Percentiles rank a stretch among this genome's conserved stretches.
Evolutionary conservation across 345 rosid genomes (phyloP).

Genomic region (Eucalyptus camaldulensis): DNA sequence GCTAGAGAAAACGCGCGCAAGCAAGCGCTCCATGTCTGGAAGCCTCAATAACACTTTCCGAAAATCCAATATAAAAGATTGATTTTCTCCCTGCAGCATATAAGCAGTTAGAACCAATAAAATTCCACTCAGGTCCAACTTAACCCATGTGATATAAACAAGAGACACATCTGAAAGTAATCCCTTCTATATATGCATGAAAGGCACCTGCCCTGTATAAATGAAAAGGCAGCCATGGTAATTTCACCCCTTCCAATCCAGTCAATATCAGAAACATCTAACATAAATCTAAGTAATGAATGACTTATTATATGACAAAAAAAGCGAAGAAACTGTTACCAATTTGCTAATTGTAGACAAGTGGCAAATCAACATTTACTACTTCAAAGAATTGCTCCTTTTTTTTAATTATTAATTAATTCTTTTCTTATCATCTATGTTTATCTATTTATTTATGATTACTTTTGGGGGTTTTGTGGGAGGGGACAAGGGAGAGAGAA

Average conservation of each 20-base stretch:
- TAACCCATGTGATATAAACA: not conserved
- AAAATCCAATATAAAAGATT: constrained; percentile 51
- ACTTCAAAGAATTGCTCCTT: not conserved
- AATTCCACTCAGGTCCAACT: not conserved
- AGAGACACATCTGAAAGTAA: not conserved
- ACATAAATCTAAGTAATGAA: not conserved
- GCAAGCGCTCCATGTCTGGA: constrained; percentile 95
- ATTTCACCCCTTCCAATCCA: not conserved
- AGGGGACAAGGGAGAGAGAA: not conserved
- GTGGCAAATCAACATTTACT: not conserved
- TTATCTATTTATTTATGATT: not conserved
- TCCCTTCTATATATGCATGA: not conserved
- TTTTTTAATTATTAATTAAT: not conserved
- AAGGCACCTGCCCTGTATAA: not conserved
- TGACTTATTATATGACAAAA: not conserved
- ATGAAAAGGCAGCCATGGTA: not conserved
- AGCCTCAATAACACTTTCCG: constrained; percentile 64
- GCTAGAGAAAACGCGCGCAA: constrained; percentile 69
- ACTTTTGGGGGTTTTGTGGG: not conserved
- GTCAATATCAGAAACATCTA: not conserved
- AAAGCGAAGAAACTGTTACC: not conserved
- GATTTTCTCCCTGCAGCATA: constrained; percentile 58
- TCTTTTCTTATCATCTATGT: not conserved
- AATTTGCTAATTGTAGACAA: not conserved
- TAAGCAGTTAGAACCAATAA: not conserved